These are phyloP conservation scores for Pythium biforme DNA, from an alignment of 352 stramenopile species.

Conservation along the genomic window DNA sequence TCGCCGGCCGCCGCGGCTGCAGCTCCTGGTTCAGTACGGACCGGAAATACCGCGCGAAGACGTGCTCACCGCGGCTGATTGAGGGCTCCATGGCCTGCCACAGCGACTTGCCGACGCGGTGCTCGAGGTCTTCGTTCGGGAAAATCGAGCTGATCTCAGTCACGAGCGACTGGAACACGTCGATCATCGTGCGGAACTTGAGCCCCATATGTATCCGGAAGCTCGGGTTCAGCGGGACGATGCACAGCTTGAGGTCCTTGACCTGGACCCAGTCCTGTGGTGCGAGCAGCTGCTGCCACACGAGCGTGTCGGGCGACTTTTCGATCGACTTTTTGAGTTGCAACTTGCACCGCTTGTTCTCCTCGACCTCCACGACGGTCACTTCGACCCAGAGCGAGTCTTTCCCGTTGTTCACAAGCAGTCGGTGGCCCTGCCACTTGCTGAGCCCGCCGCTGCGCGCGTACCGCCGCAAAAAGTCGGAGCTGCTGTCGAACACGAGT, in stretches of 20 bases:
- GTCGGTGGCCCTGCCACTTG: slow-evolving; percentile 54
- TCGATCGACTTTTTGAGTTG: slow-evolving; percentile 57
- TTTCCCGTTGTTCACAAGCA: slow-evolving; percentile 72
- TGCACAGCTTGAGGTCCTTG: slow-evolving; percentile 49
- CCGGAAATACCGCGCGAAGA: slow-evolving; percentile 72
- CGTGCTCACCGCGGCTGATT: slow-evolving; percentile 60
- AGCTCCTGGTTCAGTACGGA: slow-evolving; percentile 58
- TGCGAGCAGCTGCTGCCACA: slow-evolving; percentile 42
- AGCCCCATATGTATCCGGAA: slow-evolving; percentile 70
- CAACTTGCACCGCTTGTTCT: slow-evolving; percentile 62
- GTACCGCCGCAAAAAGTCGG: slow-evolving; percentile 40
- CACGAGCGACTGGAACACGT: slow-evolving; percentile 59
- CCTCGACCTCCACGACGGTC: slow-evolving; percentile 52
- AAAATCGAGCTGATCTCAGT: slow-evolving; percentile 77
- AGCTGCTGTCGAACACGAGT: slow-evolving; percentile 35
- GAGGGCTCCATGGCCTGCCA: slow-evolving; percentile 55
- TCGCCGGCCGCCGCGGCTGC: not conserved
- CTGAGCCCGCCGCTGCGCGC: slow-evolving; percentile 34
- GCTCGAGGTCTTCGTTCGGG: slow-evolving; percentile 57
- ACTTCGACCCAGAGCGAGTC: slow-evolving; percentile 71
- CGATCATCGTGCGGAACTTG: slow-evolving; percentile 56
- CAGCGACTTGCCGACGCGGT: slow-evolving; percentile 50
- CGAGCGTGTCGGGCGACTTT: slow-evolving; percentile 28
- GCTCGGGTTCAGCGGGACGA: slow-evolving; percentile 48
- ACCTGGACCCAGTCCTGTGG: slow-evolving; percentile 52